Evolutionary conservation across 768 basidiomycete genomes (phyloP).

Genomic region (Coprinopsis sp.): DNA sequence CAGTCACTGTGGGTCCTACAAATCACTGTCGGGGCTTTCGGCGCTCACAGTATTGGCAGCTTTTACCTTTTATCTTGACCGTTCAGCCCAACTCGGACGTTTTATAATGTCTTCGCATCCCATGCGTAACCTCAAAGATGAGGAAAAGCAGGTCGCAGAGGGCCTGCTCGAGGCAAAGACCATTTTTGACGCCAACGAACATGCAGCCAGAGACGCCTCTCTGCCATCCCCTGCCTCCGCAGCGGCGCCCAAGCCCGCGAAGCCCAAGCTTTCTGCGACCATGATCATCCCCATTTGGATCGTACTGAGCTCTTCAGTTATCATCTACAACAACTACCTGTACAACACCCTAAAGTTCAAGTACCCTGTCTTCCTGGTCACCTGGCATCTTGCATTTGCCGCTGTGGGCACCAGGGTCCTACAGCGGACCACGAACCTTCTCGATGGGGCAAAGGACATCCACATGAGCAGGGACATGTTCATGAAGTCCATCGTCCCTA

Average conservation of each 20-base stretch:
- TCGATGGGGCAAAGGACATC: slow-evolving; percentile 77
- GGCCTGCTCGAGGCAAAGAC: slow-evolving; percentile 20
- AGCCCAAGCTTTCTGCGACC: slow-evolving; percentile 56
- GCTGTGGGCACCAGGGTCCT: slow-evolving; percentile 85
- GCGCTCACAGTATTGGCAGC: slow-evolving; percentile 1
- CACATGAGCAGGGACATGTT: slow-evolving; percentile 78
- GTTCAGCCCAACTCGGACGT: background rate
- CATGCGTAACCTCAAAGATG: slow-evolving; percentile 16
- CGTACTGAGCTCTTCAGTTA: slow-evolving; percentile 79
- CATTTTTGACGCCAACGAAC: slow-evolving; percentile 11
- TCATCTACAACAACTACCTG: slow-evolving; percentile 93
- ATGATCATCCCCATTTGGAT: slow-evolving; percentile 93
- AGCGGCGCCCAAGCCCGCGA: slow-evolving; percentile 29
- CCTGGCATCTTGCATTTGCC: slow-evolving; percentile 76
- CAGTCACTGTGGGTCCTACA: too few species aligned
- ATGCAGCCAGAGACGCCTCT: slow-evolving; percentile 17
- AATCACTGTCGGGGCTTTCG: too few species aligned
- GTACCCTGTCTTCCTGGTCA: slow-evolving; percentile 91
- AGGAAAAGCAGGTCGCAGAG: slow-evolving; percentile 23
- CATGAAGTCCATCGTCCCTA: slow-evolving; percentile 83
- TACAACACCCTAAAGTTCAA: slow-evolving; percentile 81
- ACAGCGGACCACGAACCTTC: slow-evolving; percentile 72
- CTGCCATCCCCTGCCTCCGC: slow-evolving; percentile 58
- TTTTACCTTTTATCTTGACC: background rate
- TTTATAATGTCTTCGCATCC: slow-evolving; percentile 9